These are phyloP conservation scores for Pyrus bretschneideri DNA, from an alignment of 306 rosid genomes.

Conservation along the genomic window DNA sequence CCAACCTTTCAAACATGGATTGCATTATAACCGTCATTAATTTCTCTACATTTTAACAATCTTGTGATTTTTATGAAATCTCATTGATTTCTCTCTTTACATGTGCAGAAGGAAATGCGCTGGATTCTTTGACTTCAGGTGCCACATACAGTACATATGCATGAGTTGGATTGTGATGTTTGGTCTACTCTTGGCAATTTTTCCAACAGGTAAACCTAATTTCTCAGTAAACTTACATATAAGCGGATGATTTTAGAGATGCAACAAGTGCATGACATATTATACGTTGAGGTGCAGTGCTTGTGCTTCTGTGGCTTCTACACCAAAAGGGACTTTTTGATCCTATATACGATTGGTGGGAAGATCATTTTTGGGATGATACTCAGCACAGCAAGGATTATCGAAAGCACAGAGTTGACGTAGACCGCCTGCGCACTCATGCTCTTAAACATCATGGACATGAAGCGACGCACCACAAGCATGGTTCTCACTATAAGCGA, in stretches of 20 bases:
- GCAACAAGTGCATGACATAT: neutral
- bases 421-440: conserved; percentile 22
- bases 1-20: neutral
- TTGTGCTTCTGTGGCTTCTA: conserved; percentile 73
- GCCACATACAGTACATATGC: conserved; percentile 87
- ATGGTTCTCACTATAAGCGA: conserved; percentile 29
- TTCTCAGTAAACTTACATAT: neutral
- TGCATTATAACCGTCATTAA: neutral
- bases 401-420: conserved; percentile 21
- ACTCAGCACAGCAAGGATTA: conserved; percentile 17
- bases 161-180: conserved; percentile 79
- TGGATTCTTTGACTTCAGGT: conserved; percentile 74
- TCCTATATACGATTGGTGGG: conserved; percentile 89
- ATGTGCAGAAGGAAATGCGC: conserved; percentile 63
- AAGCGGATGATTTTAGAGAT: neutral
- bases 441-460: conserved; percentile 36
- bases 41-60: neutral
- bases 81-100: neutral
- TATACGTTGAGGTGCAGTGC: conserved; percentile 44
- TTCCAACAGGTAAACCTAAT: conserved; percentile 56
- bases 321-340: conserved; percentile 83
- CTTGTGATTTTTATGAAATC: neutral
- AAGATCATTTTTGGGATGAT: conserved; percentile 43
- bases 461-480: conserved; percentile 30
- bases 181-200: conserved; percentile 65